Base-by-base conservation (phyloP, 2,329 filamentous ascomycete genomes). In the Thielaviopsis populi region DNA sequence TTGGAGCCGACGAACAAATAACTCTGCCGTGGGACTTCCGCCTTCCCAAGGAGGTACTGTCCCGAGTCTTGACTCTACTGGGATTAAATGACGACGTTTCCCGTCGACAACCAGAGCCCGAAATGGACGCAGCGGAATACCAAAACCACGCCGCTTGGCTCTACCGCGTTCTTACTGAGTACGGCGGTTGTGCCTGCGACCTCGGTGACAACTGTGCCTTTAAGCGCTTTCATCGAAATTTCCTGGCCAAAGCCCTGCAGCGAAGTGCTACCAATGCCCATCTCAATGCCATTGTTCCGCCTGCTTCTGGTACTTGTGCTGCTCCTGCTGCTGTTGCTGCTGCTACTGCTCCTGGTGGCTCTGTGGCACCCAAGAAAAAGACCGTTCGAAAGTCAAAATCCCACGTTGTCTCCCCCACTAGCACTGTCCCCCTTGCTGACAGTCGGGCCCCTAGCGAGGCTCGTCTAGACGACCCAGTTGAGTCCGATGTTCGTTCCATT, bases 111-210 rank as follows among this genome's bases (percentile, higher is more conserved):
- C n/a, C 40, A 17, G 81, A 84, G 60, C 76, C 78, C 6, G 79
- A 81, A 13, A 76, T 84, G 65, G 80, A 81, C 63, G 81, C 83
- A 24, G 74, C 77, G 0, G 85, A 88, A 67, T 85, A 85, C 66
- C 76, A 77, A 27, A 77, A 75, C 59, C 80, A 88, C 19, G 79
- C 80, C 15, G 79, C 79, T 17, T 89, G 85, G 82, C 82, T 89
- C 6, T 80, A 84, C 61, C 80, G 79, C 48, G 84, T 91, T 8
- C 78, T 91, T 6, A 86, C 87, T 19, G 87, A 91, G 71, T 88
- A 89, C 69, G 88, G 88, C 19, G 88, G 87, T 19, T 92, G 88
- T 73, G 88, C 88, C 3, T 92, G 88, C 72, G 81, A 86, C 64
- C 72, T 83, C 15, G 83, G 82, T 7, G 74, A 76, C 48, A 81